Conservation (phyloP, 768 basidiomycete species). For the Mrakia blollopis region DNA sequence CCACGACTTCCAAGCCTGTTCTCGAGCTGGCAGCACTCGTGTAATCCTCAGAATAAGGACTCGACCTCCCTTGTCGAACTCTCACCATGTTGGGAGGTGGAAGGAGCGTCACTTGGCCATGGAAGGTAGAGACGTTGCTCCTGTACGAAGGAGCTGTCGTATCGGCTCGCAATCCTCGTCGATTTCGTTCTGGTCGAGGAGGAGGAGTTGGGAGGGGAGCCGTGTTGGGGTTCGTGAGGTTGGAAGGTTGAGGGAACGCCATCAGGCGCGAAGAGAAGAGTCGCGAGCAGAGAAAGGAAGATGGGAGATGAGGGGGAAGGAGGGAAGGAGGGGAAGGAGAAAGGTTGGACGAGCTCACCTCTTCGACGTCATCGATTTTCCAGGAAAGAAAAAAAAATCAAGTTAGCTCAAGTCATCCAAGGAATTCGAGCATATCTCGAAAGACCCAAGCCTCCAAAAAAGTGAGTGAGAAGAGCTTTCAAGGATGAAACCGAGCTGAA, state of each 20-base stretch:
- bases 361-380: too few relatives aligned
- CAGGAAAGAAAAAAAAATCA: too few relatives aligned
- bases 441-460: too few relatives aligned
- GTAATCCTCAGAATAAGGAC: neutral
- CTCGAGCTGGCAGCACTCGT: slow-evolving; percentile 10
- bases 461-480: too few relatives aligned
- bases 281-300: too few relatives aligned
- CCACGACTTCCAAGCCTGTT: neutral
- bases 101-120: slow-evolving; percentile 12
- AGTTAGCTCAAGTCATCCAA: too few relatives aligned
- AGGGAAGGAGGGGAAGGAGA: too few relatives aligned
- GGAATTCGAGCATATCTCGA: too few relatives aligned
- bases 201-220: neutral
- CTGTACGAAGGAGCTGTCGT: neutral
- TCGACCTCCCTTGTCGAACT: slow-evolving; percentile 1
- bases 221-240: neutral
- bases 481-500: too few relatives aligned
- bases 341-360: too few relatives aligned
- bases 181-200: slow-evolving; percentile 10
- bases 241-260: slow-evolving; percentile 5
- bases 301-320: too few relatives aligned
- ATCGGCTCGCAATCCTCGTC: slow-evolving; percentile 15
- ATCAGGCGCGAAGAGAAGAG: neutral
- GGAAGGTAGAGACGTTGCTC: slow-evolving; percentile 2
- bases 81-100: slow-evolving; percentile 22